Evolutionary conservation across 78 protist genomes (phyloP).

Genomic region (Bodo saltans): DNA sequence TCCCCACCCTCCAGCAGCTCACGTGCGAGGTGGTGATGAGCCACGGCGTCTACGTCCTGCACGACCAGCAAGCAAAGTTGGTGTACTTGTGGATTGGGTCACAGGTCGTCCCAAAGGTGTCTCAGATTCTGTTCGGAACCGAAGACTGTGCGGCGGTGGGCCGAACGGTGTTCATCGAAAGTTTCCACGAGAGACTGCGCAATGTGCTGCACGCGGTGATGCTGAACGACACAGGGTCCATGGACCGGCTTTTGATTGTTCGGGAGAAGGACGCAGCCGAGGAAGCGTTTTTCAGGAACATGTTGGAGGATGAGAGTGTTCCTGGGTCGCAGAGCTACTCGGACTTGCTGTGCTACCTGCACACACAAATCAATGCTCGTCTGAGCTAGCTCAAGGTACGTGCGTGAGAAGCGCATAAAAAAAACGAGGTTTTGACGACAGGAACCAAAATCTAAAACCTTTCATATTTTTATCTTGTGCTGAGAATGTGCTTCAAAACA

Average conservation of each 20-base stretch:
- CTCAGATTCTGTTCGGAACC: background rate
- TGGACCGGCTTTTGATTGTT: background rate
- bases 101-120: background rate
- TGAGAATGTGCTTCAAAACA: too few species aligned
- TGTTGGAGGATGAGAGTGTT: background rate
- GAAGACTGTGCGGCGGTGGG: background rate
- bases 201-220: background rate
- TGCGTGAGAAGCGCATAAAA: too few species aligned
- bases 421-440: too few species aligned
- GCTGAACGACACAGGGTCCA: too few species aligned
- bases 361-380: background rate
- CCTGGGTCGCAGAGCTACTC: background rate
- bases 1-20: background rate
- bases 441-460: too few species aligned
- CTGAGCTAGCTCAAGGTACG: background rate
- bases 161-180: background rate
- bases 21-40: background rate
- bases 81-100: background rate
- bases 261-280: background rate
- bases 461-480: too few species aligned
- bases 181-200: background rate
- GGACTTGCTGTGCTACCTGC: background rate
- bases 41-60: slow-evolving; percentile 19
- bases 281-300: background rate
- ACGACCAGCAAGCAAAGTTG: background rate